Conservation (phyloP, 2,329 filamentous ascomycete species). For the Magnaporthiopsis rhizophila region DNA sequence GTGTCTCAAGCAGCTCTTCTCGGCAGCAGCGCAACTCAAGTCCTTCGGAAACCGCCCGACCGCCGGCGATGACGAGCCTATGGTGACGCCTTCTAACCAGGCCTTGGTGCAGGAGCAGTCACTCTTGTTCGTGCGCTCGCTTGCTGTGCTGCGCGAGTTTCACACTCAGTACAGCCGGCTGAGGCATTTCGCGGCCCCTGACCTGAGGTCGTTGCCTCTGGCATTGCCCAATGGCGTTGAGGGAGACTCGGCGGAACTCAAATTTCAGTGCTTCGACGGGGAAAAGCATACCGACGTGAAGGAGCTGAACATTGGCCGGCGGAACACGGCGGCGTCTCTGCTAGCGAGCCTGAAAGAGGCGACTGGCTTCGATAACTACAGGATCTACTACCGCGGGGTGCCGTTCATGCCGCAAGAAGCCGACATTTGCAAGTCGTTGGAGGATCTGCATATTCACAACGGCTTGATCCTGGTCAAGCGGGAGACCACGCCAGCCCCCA, state of each 20-base stretch:
- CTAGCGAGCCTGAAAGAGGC: constrained; percentile 57
- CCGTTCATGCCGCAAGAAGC: constrained; percentile 53
- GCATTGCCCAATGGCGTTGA: constrained; percentile 43
- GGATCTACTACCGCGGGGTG: constrained; percentile 61
- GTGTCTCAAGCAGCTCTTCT: constrained; percentile 62
- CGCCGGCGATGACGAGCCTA: constrained; percentile 41
- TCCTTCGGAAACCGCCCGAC: constrained; percentile 32
- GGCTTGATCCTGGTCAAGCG: constrained; percentile 60
- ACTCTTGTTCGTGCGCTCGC: constrained; percentile 57
- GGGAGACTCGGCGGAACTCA: constrained; percentile 59
- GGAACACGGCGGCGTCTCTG: constrained; percentile 64
- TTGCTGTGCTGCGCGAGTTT: constrained; percentile 61
- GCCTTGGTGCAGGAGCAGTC: constrained; percentile 46
- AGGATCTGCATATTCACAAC: constrained; percentile 57
- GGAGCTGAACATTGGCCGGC: constrained; percentile 56
- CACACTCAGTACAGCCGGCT: constrained; percentile 56
- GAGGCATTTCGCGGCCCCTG: constrained; percentile 51
- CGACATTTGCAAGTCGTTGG: constrained; percentile 53
- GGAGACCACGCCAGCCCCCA: constrained; percentile 35
- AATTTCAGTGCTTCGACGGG: constrained; percentile 67
- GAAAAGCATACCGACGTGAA: constrained; percentile 50
- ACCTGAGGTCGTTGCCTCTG: constrained; percentile 44
- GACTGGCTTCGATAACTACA: constrained; percentile 71
- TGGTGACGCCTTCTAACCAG: constrained; percentile 41
- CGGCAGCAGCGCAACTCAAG: constrained; percentile 52